These are phyloP conservation scores for Citrullus mucosospermus DNA, from an alignment of 306 rosid species.

Conservation along the genomic window DNA sequence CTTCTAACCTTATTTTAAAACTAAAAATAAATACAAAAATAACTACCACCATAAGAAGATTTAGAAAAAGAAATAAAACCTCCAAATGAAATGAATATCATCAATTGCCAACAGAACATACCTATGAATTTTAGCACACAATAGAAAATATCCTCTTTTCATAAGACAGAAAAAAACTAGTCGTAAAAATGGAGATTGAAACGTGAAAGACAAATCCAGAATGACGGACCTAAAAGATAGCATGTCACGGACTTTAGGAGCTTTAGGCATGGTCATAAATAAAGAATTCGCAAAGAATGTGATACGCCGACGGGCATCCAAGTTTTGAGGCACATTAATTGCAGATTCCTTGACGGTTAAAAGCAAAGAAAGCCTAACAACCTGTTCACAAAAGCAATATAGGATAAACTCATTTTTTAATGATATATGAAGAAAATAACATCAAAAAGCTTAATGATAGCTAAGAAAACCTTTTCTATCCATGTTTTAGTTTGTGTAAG, in stretches of 20 bases:
- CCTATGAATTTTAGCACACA: background rate
- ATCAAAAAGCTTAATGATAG: background rate
- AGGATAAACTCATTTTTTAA: conserved; percentile 11
- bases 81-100: background rate
- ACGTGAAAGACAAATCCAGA: background rate
- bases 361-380: conserved; percentile 78
- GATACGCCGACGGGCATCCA: conserved; percentile 97
- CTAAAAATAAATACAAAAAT: background rate
- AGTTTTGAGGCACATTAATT: conserved; percentile 86
- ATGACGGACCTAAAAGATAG: conserved; percentile 80
- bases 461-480: conserved; percentile 63
- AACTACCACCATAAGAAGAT: background rate
- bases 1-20: background rate
- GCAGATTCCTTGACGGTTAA: conserved; percentile 94
- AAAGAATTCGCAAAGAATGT: conserved; percentile 97
- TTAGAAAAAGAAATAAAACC: background rate
- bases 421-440: conserved; percentile 2
- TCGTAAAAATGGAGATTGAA: background rate
- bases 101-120: background rate
- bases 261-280: conserved; percentile 86
- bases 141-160: background rate
- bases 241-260: conserved; percentile 88
- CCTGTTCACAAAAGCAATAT: conserved; percentile 31
- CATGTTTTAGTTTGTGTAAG: conserved; percentile 22
- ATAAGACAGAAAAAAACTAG: background rate